Evolutionary conservation across 192 early-diverging fungal genomes (phyloP).

Genomic region (Chytriomyces hyalinus): DNA sequence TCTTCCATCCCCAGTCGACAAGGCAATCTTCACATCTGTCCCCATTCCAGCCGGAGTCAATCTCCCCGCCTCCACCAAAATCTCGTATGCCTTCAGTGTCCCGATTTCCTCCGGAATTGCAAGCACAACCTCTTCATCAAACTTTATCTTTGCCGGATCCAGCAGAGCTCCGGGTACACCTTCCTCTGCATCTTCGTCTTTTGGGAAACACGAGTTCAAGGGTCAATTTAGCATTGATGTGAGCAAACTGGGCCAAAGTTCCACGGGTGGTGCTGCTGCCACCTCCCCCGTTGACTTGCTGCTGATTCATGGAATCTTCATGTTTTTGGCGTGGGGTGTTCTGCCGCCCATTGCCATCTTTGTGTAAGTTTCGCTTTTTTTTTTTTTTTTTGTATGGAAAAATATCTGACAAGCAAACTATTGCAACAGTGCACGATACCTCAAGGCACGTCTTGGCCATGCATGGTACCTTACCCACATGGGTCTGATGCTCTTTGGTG

Average conservation of each 20-base stretch:
- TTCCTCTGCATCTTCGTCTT: neutral
- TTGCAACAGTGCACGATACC: conserved; percentile 39
- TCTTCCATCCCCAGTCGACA: neutral
- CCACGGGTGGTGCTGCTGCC: neutral
- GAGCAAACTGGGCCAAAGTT: neutral
- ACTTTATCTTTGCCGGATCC: neutral
- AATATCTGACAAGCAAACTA: no score
- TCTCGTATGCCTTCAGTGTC: conserved; percentile 1
- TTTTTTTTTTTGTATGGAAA: no score
- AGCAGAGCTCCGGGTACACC: neutral
- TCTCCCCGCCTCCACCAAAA: neutral
- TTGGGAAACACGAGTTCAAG: conserved; percentile 3
- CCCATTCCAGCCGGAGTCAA: neutral
- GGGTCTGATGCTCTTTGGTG: conserved; percentile 39
- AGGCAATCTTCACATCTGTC: conserved; percentile 1
- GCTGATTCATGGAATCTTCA: conserved; percentile 39
- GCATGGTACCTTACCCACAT: conserved; percentile 44
- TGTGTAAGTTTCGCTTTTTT: conserved; percentile 1
- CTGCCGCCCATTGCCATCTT: conserved; percentile 44
- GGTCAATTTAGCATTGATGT: neutral
- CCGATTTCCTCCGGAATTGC: neutral
- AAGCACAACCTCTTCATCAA: neutral
- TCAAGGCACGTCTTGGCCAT: conserved; percentile 41
- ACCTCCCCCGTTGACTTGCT: neutral
- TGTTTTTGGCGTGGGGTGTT: conserved; percentile 44